Conservation (phyloP, 805 yeast genomes). For the Clavispora santaluciae region DNA sequence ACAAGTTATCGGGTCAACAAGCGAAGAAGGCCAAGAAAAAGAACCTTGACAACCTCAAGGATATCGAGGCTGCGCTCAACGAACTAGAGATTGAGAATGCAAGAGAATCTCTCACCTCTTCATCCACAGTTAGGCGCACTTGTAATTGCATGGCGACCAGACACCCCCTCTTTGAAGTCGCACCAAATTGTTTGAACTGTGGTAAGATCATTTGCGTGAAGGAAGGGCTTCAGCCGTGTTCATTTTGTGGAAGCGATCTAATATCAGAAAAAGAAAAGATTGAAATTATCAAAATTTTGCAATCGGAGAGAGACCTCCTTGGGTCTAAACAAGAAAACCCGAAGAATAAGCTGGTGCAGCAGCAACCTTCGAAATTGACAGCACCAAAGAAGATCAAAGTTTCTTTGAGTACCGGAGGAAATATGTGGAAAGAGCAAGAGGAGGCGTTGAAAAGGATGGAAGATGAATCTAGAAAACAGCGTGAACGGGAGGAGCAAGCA, state of each 20-base stretch:
- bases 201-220: constrained; percentile 89
- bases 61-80: constrained; percentile 58
- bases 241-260: constrained; percentile 70
- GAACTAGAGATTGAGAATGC: constrained; percentile 41
- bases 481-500: constrained; percentile 18
- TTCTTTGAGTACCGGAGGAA: constrained; percentile 54
- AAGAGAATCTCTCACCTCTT: constrained; percentile 1
- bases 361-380: constrained; percentile 12
- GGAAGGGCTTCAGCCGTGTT: constrained; percentile 89
- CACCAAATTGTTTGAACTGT: constrained; percentile 91
- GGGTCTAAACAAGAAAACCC: constrained; percentile 18
- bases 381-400: constrained; percentile 46
- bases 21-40: constrained; percentile 35
- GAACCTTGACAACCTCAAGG: constrained; percentile 52
- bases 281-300: constrained; percentile 50
- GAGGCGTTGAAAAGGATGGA: constrained; percentile 58
- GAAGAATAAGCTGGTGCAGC: constrained; percentile 16
- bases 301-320: constrained; percentile 44
- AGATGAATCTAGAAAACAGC: constrained; percentile 25
- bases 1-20: constrained; percentile 18
- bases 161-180: constrained; percentile 83
- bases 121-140: constrained; percentile 18
- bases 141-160: constrained; percentile 85
- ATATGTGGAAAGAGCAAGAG: constrained; percentile 66
- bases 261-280: constrained; percentile 57